Evolutionary conservation across 2,329 filamentous ascomycete genomes (phyloP).

Genomic region (Graphilbum sp.): DNA sequence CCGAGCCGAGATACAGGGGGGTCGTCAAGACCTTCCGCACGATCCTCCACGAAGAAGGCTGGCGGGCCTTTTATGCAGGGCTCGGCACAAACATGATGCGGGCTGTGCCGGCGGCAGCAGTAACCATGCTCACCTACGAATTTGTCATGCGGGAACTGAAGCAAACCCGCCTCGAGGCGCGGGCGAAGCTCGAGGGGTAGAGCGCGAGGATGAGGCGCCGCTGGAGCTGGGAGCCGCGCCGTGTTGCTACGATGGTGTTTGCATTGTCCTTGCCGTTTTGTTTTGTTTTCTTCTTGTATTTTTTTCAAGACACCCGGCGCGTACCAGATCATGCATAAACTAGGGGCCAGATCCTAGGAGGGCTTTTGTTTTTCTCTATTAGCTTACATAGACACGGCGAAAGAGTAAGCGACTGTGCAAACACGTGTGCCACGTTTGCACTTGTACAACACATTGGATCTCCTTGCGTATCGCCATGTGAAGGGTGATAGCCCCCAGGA

Average conservation of each 20-base stretch:
- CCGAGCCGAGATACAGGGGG: slow-evolving; percentile 50
- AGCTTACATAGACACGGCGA: background rate
- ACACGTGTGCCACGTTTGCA: background rate
- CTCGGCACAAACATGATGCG: slow-evolving; percentile 97
- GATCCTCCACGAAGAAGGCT: slow-evolving; percentile 82
- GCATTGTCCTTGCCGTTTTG: no score
- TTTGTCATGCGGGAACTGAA: slow-evolving; percentile 44
- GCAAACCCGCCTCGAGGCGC: slow-evolving; percentile 22
- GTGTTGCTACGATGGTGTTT: no score
- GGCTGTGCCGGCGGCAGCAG: slow-evolving; percentile 86
- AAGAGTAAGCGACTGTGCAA: background rate
- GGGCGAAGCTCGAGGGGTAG: slow-evolving; percentile 14
- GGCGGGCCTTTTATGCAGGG: slow-evolving; percentile 91
- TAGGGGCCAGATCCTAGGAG: background rate
- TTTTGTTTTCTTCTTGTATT: no score
- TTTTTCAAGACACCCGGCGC: background rate
- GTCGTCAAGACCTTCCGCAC: slow-evolving; percentile 67
- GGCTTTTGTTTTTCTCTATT: no score
- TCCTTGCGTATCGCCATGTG: no score
- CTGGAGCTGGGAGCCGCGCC: no score
- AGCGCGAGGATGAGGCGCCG: no score
- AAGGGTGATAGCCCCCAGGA: no score
- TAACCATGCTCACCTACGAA: slow-evolving; percentile 96
- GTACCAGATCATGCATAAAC: background rate
- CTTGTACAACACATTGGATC: no score